Conservation (phyloP, 1,284 basidiomycete species). For the Cryptococcus sp. region DNA sequence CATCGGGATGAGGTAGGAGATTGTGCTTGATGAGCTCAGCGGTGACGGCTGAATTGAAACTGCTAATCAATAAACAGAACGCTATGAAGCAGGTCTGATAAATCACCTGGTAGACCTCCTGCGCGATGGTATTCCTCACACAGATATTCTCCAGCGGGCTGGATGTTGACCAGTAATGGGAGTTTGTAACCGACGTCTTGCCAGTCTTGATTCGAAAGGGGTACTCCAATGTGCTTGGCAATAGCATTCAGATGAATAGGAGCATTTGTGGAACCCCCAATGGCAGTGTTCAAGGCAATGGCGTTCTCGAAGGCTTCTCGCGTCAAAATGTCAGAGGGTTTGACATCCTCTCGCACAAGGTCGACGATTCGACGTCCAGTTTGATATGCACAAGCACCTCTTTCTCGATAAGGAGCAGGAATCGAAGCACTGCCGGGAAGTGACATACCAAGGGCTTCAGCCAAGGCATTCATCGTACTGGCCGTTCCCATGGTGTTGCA, state of each 20-base stretch:
- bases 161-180: slow-evolving; percentile 48
- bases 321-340: slow-evolving; percentile 90
- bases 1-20: slow-evolving; percentile 44
- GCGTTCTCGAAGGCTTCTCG: slow-evolving; percentile 89
- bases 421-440: slow-evolving; percentile 84
- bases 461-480: slow-evolving; percentile 77
- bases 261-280: slow-evolving; percentile 91
- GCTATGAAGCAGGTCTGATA: background rate
- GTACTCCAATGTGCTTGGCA: slow-evolving; percentile 50
- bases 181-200: slow-evolving; percentile 47
- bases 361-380: slow-evolving; percentile 80
- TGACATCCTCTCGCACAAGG: slow-evolving; percentile 80
- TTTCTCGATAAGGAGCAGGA: slow-evolving; percentile 61
- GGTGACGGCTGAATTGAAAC: slow-evolving; percentile 30
- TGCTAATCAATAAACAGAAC: too few relatives aligned
- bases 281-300: slow-evolving; percentile 76
- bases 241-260: slow-evolving; percentile 50
- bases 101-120: slow-evolving; percentile 46
- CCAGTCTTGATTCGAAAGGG: slow-evolving; percentile 46
- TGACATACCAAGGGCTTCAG: slow-evolving; percentile 90
- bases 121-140: slow-evolving; percentile 52
- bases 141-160: slow-evolving; percentile 47
- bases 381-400: slow-evolving; percentile 60
- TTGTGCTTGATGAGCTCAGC: slow-evolving; percentile 42
- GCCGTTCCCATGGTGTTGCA: slow-evolving; percentile 53